Base-by-base conservation (phyloP, 139 green algal genomes). In the Closterium sp. region DNA sequence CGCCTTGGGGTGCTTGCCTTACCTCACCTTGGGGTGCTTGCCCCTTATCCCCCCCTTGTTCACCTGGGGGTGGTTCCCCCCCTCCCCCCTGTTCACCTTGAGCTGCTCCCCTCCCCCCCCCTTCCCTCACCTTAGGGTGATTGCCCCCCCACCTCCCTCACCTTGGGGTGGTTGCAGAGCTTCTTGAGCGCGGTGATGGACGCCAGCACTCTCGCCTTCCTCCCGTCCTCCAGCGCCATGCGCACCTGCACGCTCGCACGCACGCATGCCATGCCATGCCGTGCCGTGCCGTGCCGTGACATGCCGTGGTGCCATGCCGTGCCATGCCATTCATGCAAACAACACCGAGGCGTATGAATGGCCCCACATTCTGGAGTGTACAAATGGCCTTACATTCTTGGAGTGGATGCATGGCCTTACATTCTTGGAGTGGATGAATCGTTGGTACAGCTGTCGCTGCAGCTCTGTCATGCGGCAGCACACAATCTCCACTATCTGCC, bases 61-160 rank as follows among this genome's bases (percentile, higher is more conserved):
- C 35, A 99, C 95, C 95, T 99, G 99, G 10, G 98, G 98, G 95
- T 99, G 98, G 96, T 99, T 99, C n/a, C n/a, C n/a, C n/a, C n/a
- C n/a, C n/a, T n/a, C n/a, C 38, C 21, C 21, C 38, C 38, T 66
- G 21, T 12, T 66, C 38, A 66, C 21, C 36, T 55, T 55, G 36
- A 55, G 36, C 6, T 55, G 36, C 36, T 55, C 6, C 4, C 36
- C 36, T n/a, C n/a, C n/a, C 36, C 4, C 36, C 36, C 38, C 21
- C 21, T 12, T 12, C 21, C 16, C 38, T 66, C 38, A 66, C 21
- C 36, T 55, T 55, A 6, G 6, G 36, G 4, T 55, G 36, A 4
- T 55, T 55, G 36, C 36, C 55, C 55, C 12, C 12, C 38, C 38
- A 66, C 4, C n/a, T 3, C 23, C n/a, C 87, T 19, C 35, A 99